Evolutionary conservation across 768 basidiomycete genomes (phyloP).

Genomic region (Mycena belliarum): DNA sequence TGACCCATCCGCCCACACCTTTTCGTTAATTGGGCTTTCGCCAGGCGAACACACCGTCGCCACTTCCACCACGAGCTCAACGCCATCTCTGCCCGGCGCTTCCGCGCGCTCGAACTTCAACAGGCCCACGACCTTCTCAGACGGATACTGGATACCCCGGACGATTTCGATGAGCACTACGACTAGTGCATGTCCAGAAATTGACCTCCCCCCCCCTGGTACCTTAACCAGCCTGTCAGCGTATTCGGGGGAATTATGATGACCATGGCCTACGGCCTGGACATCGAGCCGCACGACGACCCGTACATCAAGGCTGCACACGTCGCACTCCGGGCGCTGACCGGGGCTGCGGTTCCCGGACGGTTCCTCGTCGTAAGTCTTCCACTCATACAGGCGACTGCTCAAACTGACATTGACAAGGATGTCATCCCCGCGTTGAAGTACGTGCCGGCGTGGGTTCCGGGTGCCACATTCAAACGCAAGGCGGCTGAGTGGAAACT

Average conservation of each 20-base stretch:
- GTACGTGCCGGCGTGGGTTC: conserved; percentile 22
- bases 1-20: not conserved
- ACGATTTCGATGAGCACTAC: not conserved
- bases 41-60: not conserved
- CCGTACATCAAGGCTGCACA: not conserved
- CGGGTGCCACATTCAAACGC: conserved; percentile 20
- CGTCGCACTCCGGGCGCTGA: not conserved
- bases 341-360: not conserved
- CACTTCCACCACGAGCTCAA: not conserved
- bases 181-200: not conserved
- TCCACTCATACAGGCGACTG: not conserved
- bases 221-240: not conserved
- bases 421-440: conserved; percentile 24
- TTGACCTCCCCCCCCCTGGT: not conserved
- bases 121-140: not conserved
- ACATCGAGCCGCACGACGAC: not conserved
- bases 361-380: not conserved
- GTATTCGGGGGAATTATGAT: not conserved
- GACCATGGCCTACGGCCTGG: not conserved
- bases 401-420: not conserved
- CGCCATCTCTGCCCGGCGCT: not conserved
- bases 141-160: not conserved
- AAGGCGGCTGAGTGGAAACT: conserved; percentile 18
- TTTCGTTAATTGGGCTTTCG: no score
- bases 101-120: not conserved